Evolutionary conservation across 2,329 filamentous ascomycete genomes (phyloP).

Genomic region (Verticillium longisporum): DNA sequence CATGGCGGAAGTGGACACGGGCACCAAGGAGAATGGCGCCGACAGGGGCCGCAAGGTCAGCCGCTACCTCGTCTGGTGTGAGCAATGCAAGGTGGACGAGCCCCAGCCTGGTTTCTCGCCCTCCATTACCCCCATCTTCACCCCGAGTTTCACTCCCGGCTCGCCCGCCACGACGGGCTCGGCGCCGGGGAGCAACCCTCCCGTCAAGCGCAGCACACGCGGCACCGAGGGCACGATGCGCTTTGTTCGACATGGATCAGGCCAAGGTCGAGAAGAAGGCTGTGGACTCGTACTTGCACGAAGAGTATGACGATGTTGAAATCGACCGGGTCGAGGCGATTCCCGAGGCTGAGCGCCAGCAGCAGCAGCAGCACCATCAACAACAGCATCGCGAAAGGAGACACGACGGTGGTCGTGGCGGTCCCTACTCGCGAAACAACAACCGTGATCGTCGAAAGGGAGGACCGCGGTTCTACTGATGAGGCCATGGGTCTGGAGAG

Average conservation of each 20-base stretch:
- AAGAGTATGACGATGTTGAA: constrained; percentile 71
- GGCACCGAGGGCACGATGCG: constrained; percentile 69
- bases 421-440: not conserved
- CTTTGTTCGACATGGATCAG: constrained; percentile 79
- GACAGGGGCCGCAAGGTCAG: constrained; percentile 34
- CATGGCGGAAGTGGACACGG: constrained; percentile 59
- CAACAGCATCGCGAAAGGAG: constrained; percentile 10
- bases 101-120: constrained; percentile 21
- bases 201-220: constrained; percentile 34
- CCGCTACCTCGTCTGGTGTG: constrained; percentile 35
- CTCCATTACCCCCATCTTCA: constrained; percentile 3
- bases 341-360: constrained; percentile 20
- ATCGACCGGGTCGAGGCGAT: constrained; percentile 67
- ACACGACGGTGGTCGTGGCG: constrained; percentile 4
- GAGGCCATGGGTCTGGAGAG: not conserved
- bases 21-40: constrained; percentile 31
- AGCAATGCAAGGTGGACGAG: constrained; percentile 38
- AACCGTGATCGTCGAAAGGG: not conserved
- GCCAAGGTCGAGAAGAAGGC: constrained; percentile 64
- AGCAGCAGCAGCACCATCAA: constrained; percentile 1
- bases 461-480: not conserved
- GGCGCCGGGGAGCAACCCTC: constrained; percentile 23
- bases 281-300: constrained; percentile 62
- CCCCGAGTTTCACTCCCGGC: constrained; percentile 18
- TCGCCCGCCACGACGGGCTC: constrained; percentile 32